Evolutionary conservation across 345 rosid species (phyloP).

Genomic region (Garcia nutans): DNA sequence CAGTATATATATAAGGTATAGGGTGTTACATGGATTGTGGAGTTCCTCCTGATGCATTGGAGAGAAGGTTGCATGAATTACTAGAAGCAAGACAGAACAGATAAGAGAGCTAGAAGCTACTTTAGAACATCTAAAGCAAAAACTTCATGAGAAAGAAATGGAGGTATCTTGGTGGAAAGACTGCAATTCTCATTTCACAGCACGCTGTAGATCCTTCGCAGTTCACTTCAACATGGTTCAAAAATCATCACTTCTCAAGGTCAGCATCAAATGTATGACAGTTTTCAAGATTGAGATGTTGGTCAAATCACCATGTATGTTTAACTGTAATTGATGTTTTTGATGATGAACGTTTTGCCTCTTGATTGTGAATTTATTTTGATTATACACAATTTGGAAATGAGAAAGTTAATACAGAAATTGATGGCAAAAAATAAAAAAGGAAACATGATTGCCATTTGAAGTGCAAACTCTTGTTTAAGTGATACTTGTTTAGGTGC

Average conservation of each 20-base stretch:
- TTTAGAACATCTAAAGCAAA: constrained; percentile 37
- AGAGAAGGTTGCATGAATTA: constrained; percentile 62
- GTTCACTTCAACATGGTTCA: constrained; percentile 6
- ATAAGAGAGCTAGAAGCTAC: constrained; percentile 66
- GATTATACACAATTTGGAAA: background rate
- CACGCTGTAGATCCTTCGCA: constrained; percentile 39
- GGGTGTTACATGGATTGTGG: constrained; percentile 42
- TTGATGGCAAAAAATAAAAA: background rate
- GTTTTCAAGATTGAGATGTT: constrained; percentile 4
- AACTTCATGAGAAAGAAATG: constrained; percentile 54
- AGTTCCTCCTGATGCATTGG: constrained; percentile 64
- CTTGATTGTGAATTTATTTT: background rate
- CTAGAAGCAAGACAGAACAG: constrained; percentile 64
- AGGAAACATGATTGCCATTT: background rate
- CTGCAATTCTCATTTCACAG: constrained; percentile 47
- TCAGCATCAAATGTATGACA: constrained; percentile 15
- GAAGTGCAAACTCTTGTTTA: background rate
- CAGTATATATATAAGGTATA: too few relatives aligned
- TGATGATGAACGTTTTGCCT: background rate
- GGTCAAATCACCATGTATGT: background rate
- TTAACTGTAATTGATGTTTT: background rate
- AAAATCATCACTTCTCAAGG: constrained; percentile 3
- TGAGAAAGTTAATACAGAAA: constrained; percentile 1
- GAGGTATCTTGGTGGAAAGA: constrained; percentile 85
- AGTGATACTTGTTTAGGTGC: background rate